Percentiles rank a stretch among this genome's conserved stretches.
Evolutionary conservation across 2,329 filamentous ascomycete genomes (phyloP).

Genomic region (Fusarium sp.): DNA sequence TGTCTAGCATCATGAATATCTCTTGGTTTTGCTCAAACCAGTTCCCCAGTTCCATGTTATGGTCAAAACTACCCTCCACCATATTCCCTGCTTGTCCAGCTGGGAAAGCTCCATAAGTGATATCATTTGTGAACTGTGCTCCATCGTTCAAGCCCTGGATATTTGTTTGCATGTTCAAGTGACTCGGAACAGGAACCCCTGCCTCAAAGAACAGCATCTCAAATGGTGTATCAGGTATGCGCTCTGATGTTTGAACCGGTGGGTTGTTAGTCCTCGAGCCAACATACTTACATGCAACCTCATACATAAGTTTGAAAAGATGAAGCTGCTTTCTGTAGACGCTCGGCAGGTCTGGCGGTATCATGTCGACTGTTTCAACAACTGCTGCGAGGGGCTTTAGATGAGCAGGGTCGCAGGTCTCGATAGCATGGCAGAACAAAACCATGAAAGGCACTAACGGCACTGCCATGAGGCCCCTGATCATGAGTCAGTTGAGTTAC

Average conservation of each 20-base stretch:
- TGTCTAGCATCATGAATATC: constrained; percentile 21
- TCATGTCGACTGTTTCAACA: not conserved
- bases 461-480: not conserved
- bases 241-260: not conserved
- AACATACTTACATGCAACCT: constrained; percentile 4
- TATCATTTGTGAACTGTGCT: rapidly evolving
- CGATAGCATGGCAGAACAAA: constrained; percentile 14
- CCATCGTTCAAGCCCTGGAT: rapidly evolving
- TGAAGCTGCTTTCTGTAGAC: constrained; percentile 13
- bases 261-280: not conserved
- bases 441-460: constrained; percentile 9
- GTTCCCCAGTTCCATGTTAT: constrained; percentile 6
- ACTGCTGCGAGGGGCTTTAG: not conserved
- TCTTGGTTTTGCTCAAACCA: constrained; percentile 27
- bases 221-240: constrained; percentile 13
- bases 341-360: not conserved
- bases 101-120: rapidly evolving
- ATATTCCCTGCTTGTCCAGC: not conserved
- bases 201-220: constrained; percentile 18
- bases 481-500: not conserved
- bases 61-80: not conserved
- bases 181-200: not conserved
- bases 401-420: constrained; percentile 2
- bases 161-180: not conserved
- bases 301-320: constrained; percentile 13